Percentiles rank a stretch among this genome's conserved stretches.
phyloP scores from a whole-genome alignment of 768 basidiomycete genomes.

The Russula virescens region DNA sequence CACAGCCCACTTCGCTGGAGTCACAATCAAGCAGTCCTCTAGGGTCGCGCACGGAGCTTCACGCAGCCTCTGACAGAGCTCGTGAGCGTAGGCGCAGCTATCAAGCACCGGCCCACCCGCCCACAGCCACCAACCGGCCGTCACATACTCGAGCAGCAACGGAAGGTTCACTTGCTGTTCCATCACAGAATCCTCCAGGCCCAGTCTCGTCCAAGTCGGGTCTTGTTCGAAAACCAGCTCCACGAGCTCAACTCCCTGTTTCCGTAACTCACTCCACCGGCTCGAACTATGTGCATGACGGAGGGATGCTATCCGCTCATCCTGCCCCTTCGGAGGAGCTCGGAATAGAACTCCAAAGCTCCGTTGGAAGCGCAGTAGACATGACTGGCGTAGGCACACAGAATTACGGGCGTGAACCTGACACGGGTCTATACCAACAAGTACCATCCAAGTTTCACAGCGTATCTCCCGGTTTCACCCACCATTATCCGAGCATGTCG shows the following conservation, averaged over 20 bases:
- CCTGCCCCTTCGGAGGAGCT: conserved; percentile 20
- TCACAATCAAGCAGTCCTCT: conserved; percentile 34
- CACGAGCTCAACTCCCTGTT: conserved; percentile 55
- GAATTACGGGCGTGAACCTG: conserved; percentile 23
- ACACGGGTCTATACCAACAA: conserved; percentile 26
- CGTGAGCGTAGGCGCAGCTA: conserved; percentile 16
- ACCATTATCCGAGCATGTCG: conserved; percentile 17
- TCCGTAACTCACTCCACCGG: conserved; percentile 36
- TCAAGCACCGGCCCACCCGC: conserved; percentile 1
- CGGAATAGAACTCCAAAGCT: conserved; percentile 42
- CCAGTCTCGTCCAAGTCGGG: conserved; percentile 31
- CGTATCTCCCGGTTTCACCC: conserved; percentile 1
- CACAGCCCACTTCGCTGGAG: conserved; percentile 31
- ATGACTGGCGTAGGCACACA: conserved; percentile 62
- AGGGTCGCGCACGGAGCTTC: conserved; percentile 35
- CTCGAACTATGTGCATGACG: conserved; percentile 27
- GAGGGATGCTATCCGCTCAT: conserved; percentile 1
- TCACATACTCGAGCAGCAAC: conserved; percentile 19
- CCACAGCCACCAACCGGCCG: background rate
- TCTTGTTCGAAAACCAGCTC: conserved; percentile 56
- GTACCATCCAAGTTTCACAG: conserved; percentile 7
- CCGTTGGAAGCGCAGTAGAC: conserved; percentile 46
- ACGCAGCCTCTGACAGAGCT: conserved; percentile 2
- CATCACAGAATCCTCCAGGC: conserved; percentile 22
- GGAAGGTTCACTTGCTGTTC: conserved; percentile 15